Base-by-base conservation (phyloP, 768 basidiomycete genomes). In the Mycena rosella region DNA sequence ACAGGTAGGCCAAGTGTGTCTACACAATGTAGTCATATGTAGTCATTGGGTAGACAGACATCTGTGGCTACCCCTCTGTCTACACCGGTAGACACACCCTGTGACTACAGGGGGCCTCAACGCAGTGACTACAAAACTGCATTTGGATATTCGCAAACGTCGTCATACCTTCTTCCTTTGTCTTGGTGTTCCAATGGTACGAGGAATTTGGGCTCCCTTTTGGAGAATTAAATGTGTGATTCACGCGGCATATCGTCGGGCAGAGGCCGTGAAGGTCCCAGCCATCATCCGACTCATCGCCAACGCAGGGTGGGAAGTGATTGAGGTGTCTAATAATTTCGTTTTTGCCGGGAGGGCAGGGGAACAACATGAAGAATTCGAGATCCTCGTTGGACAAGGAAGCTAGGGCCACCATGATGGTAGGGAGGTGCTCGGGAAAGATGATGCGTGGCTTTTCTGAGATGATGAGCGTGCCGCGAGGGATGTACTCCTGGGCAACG, bases 391-490 rank as follows among this genome's bases (percentile, higher is more conserved):
- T 36, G 22, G 57, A 54, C 1, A 66, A 22, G 3, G 29, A 1
- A 3, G 51, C 18, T 6, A 53, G 15, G 14, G 30, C n/a, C 49
- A 15, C 13, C 2, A 5, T 15, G 5, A 1, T 26, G 18, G 24
- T 47, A n/a, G n/a, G n/a, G 29, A 13, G 26, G 34, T 7, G 27
- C 5, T 5, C 4, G 6, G 65, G 44, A 20, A 60, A 18, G 5
- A 20, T 36, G 20, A 67, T 67, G 8, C 58, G 20, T 24, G 65
- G 59, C 51, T 60, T 60, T 56, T 67, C 65, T 4, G 65, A 60
- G 58, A 60, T 14, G 20, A 67, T 67, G 20, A 60, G 53, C 1
- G 58, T 49, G 5, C 65, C 65, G 13, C 32, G 51, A 8, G 18
- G 22, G 44, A 67, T 67, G 30, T 22, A 15, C 51, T 67, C 52